Evolutionary conservation across 352 stramenopile species (phyloP).

Genomic region (Discostella stelligera): DNA sequence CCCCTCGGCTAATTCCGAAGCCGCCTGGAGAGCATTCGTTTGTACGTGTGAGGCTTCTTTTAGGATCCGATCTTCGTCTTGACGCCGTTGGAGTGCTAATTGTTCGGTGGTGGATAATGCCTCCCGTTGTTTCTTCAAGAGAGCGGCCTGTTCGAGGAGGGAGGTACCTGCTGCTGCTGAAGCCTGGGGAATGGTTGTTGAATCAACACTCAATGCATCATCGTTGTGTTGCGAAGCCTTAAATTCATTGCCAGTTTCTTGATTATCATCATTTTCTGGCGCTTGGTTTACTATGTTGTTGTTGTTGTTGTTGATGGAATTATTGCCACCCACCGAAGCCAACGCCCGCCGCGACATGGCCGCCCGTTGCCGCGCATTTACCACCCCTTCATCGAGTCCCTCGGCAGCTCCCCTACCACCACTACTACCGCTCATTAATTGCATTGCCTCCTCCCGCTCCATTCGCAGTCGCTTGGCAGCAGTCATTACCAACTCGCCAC

Average conservation of each 20-base stretch:
- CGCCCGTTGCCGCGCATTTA: constrained; percentile 15
- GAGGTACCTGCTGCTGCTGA: constrained; percentile 37
- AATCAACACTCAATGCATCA: neutral
- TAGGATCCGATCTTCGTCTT: constrained; percentile 90
- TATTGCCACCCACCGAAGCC: constrained; percentile 20
- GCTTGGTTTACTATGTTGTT: neutral
- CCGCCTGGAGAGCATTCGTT: constrained; percentile 92
- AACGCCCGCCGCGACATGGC: constrained; percentile 30
- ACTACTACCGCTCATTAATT: constrained; percentile 15
- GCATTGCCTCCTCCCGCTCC: constrained; percentile 52
- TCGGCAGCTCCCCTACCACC: neutral
- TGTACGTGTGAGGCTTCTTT: constrained; percentile 94
- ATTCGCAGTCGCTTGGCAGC: constrained; percentile 52
- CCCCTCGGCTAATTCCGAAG: constrained; percentile 89
- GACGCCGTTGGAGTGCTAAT: constrained; percentile 38
- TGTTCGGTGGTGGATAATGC: constrained; percentile 57
- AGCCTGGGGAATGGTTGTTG: neutral
- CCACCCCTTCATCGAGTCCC: neutral
- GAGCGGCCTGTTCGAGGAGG: constrained; percentile 69
- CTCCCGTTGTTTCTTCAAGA: constrained; percentile 58
- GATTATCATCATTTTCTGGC: neutral
- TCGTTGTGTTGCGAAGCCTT: constrained; percentile 1
- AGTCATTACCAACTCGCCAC: constrained; percentile 28
- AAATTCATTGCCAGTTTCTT: neutral
- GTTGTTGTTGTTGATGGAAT: constrained; percentile 1